Base-by-base conservation (phyloP, 2,329 filamentous ascomycete genomes). In the Lasiodiplodia gonubiensis region DNA sequence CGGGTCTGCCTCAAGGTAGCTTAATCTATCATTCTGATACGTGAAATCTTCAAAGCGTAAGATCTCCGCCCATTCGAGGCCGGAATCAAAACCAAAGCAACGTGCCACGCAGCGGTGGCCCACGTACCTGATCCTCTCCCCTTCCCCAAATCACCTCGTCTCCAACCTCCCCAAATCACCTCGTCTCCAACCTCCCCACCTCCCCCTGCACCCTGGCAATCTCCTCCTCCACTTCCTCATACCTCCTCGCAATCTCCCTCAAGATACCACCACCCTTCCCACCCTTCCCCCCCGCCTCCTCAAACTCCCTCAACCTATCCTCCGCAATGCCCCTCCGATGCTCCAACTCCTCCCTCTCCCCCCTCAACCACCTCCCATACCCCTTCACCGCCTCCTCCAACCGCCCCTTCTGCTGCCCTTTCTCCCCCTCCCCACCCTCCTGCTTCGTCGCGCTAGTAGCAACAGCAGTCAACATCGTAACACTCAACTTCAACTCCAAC, bases 401-500 rank as follows among this genome's bases (percentile, higher is more conserved):
- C 16, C 75, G 70, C 0, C 72, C 54, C 0, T 75, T 74, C 23
- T 74, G 74, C 16, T 75, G 70, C 0, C 72, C 54, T 0, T 75
- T 74, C 23, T 74, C 73, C 12, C 76, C 74, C 35, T 76, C 74
- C 18, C 12, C n/a, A n/a, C n/a, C n/a, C n/a, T n/a, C n/a, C n/a
- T n/a, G n/a, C n/a, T n/a, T n/a, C n/a, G n/a, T n/a, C n/a, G n/a
- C n/a, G n/a, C n/a, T n/a, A n/a, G n/a, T 16, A 10, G 35, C 11
- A 39, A 39, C 37, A 14, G 42, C 12, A 0, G 67, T 70, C 7
- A 71, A 69, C 2, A 73, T 71, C 55, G 78, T 71, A 4, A 76
- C 73, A 70, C 69, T 66, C 25, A 82, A 71, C 67, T 84, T 82
- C 55, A 80, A 70, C 12, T 76, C 75, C 69, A 84, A 76, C 18